Percentiles rank a stretch among this genome's conserved stretches.
phyloP scores from a whole-genome alignment of 352 stramenopile species.

The Globisporangium perplexum region DNA sequence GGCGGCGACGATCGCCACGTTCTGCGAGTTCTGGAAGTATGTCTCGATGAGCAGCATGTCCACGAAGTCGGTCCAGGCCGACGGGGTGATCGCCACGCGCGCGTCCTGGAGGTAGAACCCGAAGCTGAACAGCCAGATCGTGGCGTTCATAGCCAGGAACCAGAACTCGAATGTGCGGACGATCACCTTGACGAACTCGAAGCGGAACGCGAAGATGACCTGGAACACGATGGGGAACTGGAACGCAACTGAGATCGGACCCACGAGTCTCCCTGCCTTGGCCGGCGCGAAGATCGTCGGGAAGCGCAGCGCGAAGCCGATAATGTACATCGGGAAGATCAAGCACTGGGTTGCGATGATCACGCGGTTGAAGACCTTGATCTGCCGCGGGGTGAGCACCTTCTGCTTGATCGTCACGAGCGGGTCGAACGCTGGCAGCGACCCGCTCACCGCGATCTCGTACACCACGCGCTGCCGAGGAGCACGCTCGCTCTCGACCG shows the following conservation, averaged over 20 bases:
- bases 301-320: slow-evolving; percentile 4
- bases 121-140: slow-evolving; percentile 6
- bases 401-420: slow-evolving; percentile 4
- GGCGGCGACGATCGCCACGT: not conserved
- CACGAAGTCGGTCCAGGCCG: slow-evolving; percentile 12
- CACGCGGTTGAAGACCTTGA: slow-evolving; percentile 1
- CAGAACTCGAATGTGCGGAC: slow-evolving; percentile 12
- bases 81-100: slow-evolving; percentile 2
- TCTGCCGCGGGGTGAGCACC: not conserved
- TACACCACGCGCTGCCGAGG: not conserved
- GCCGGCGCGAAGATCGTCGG: slow-evolving; percentile 3
- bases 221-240: slow-evolving; percentile 6
- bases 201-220: slow-evolving; percentile 8
- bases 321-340: slow-evolving; percentile 4
- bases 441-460: slow-evolving; percentile 7
- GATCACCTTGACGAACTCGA: slow-evolving; percentile 10
- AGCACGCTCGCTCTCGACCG: not conserved
- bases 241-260: slow-evolving; percentile 3
- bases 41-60: slow-evolving; percentile 14
- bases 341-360: not conserved
- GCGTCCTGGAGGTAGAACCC: slow-evolving; percentile 5
- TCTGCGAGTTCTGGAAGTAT: slow-evolving; percentile 10
- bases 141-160: slow-evolving; percentile 4
- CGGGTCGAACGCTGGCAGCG: slow-evolving; percentile 2
- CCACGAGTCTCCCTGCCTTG: not conserved